Evolutionary conservation across 768 basidiomycete genomes (phyloP).

Genomic region (Psilocybe cyanescens): DNA sequence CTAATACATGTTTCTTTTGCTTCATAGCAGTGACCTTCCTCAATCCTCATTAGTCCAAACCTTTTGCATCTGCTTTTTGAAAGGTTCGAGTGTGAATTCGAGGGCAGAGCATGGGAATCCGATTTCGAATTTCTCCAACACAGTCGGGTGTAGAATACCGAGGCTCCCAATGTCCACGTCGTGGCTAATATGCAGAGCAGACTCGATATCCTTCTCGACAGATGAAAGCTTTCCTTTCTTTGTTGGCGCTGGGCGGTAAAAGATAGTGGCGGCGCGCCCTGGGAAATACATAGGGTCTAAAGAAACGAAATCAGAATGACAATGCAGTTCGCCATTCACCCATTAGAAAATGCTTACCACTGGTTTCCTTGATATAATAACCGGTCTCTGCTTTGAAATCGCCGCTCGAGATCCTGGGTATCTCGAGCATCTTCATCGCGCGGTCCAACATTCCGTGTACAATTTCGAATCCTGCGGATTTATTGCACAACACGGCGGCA

Average conservation of each 20-base stretch:
- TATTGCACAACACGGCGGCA: conserved; percentile 94
- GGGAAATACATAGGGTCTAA: conserved; percentile 94
- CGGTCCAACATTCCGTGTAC: conserved; percentile 94
- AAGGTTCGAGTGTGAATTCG: conserved; percentile 95
- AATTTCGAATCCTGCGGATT: conserved; percentile 95
- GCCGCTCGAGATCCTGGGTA: conserved; percentile 71
- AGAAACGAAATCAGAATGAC: not conserved
- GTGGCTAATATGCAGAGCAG: conserved; percentile 40
- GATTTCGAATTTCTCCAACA: conserved; percentile 93
- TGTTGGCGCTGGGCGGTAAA: conserved; percentile 67
- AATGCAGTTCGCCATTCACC: not conserved
- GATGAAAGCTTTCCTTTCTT: conserved; percentile 35
- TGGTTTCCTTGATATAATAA: conserved; percentile 89
- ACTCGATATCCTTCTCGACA: conserved; percentile 48
- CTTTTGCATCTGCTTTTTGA: conserved; percentile 73
- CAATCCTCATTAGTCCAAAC: conserved; percentile 60
- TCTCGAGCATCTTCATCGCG: conserved; percentile 94
- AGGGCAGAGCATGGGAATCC: conserved; percentile 92
- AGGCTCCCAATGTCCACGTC: conserved; percentile 87
- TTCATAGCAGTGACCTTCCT: conserved; percentile 14
- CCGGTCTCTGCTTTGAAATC: conserved; percentile 67
- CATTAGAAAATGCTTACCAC: conserved; percentile 55
- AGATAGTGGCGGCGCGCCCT: conserved; percentile 91
- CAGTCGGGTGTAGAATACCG: conserved; percentile 92
- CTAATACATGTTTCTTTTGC: conserved; percentile 23